These are phyloP conservation scores for Corylus avellana DNA, from an alignment of 306 rosid species.

Conservation along the genomic window DNA sequence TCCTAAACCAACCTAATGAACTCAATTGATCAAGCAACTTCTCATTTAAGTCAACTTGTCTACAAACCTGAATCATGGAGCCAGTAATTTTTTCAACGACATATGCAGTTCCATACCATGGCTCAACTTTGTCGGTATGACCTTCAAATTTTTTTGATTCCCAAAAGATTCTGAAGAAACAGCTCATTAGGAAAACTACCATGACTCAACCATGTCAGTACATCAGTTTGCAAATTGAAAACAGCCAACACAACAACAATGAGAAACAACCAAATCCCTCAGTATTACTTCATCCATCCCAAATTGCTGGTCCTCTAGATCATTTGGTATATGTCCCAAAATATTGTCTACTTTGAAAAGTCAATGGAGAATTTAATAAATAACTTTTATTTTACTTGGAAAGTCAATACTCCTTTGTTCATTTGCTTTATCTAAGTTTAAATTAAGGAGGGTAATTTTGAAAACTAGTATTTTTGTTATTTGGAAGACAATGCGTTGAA, in stretches of 20 bases:
- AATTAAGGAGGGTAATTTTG: background rate
- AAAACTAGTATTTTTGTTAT: background rate
- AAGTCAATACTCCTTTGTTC: background rate
- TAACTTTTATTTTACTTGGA: background rate
- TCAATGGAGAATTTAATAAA: background rate
- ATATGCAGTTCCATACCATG: conserved; percentile 94
- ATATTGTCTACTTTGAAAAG: background rate
- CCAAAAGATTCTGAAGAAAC: conserved; percentile 79
- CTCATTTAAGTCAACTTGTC: conserved; percentile 24
- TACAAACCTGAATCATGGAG: conserved; percentile 67
- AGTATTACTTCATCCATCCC: background rate
- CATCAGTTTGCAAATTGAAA: background rate
- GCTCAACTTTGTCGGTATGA: conserved; percentile 69
- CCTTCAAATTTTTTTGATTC: conserved; percentile 83
- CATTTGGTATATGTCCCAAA: background rate
- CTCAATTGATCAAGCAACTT: conserved; percentile 20
- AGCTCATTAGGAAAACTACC: conserved; percentile 23
- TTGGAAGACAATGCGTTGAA: background rate
- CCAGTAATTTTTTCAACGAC: conserved; percentile 59
- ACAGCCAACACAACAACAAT: background rate
- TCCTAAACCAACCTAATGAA: conserved; percentile 17
- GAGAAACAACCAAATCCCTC: background rate
- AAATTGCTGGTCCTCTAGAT: background rate
- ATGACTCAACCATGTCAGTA: conserved; percentile 11
- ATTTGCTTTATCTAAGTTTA: background rate